These are phyloP conservation scores for Ceratobasidium sp. DNA, from an alignment of 1,284 basidiomycete species.

Conservation along the genomic window DNA sequence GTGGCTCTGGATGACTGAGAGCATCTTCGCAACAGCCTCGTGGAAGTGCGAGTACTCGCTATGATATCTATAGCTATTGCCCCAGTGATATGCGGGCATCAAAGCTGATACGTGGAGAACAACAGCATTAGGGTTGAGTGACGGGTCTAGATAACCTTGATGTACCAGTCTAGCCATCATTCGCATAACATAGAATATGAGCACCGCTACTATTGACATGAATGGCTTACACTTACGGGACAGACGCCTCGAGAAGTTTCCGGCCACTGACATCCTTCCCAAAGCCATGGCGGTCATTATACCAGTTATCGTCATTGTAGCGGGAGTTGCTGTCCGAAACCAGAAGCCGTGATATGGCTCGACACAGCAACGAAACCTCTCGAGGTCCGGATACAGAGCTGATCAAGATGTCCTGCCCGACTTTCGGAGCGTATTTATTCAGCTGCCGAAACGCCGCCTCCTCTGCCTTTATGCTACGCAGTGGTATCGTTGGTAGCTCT, in stretches of 20 bases:
- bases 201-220: neutral
- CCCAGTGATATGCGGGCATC: neutral
- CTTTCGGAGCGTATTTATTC: neutral
- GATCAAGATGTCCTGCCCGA: neutral
- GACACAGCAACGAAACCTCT: neutral
- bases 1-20: neutral
- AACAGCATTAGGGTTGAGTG: neutral
- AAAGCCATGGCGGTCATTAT: neutral
- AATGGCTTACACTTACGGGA: neutral
- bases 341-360: neutral
- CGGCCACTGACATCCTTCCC: too few relatives aligned
- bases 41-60: too few relatives aligned
- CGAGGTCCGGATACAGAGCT: neutral
- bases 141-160: neutral
- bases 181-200: neutral
- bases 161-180: neutral
- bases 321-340: neutral
- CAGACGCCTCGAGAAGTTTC: too few relatives aligned
- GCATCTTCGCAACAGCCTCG: neutral
- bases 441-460: neutral
- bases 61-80: too few relatives aligned
- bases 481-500: neutral
- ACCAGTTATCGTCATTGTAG: neutral
- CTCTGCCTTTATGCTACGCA: neutral
- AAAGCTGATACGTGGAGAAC: constrained; percentile 3